A percentile compares a stretch with the other conserved stretches of the same genome.
Conservation (phyloP, 2,329 filamentous ascomycete genomes). For the Exophiala bonariae region DNA sequence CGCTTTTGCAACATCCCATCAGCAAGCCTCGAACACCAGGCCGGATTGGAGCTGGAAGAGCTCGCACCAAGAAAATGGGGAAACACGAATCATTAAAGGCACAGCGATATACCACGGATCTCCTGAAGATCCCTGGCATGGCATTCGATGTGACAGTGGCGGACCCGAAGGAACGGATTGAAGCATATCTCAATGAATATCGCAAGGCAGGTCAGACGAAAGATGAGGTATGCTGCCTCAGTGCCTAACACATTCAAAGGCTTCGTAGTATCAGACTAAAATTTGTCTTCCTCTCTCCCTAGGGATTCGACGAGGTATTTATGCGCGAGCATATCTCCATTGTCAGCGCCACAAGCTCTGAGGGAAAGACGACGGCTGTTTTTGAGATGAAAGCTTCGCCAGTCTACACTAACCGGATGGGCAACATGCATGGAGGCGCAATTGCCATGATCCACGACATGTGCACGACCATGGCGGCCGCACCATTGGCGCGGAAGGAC, state of each 20-base stretch:
- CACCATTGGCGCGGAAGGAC: slow-evolving; percentile 13
- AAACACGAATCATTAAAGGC: background rate
- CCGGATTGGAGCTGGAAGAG: no score
- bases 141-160: slow-evolving; percentile 25
- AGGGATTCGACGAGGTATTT: slow-evolving; percentile 18
- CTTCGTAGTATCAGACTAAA: background rate
- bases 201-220: slow-evolving; percentile 1
- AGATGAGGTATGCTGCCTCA: no score
- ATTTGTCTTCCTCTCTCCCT: background rate
- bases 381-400: slow-evolving; percentile 17
- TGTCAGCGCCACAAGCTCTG: slow-evolving; percentile 9
- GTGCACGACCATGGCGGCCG: slow-evolving; percentile 16
- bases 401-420: slow-evolving; percentile 16
- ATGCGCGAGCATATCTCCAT: slow-evolving; percentile 14
- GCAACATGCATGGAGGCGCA: slow-evolving; percentile 15
- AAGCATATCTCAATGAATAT: slow-evolving; percentile 14
- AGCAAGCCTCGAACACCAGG: no score
- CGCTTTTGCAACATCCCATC: no score
- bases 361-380: slow-evolving; percentile 6
- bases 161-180: slow-evolving; percentile 29
- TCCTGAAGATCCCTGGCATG: slow-evolving; percentile 18
- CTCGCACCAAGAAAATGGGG: no score
- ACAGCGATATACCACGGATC: slow-evolving; percentile 24
- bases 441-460: slow-evolving; percentile 17
- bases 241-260: background rate